phyloP scores from a whole-genome alignment of 1,139 yeast species.

The Entelexis paramagnoliae region DNA sequence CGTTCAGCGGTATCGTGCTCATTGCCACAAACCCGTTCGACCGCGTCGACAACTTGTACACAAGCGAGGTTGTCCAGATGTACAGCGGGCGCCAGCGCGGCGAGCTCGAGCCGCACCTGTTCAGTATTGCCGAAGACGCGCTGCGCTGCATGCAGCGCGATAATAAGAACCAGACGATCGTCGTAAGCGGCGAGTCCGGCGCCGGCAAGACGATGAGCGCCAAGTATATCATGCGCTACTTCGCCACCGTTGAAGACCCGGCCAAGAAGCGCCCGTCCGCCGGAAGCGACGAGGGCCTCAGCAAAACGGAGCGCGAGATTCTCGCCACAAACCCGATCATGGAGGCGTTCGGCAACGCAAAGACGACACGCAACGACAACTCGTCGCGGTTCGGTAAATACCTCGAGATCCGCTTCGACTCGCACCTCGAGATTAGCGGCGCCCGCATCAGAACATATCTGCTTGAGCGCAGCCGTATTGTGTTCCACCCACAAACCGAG shows the following conservation, averaged over 20 bases:
- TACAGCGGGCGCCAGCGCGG: constrained; percentile 90
- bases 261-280: constrained; percentile 26
- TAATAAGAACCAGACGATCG: constrained; percentile 81
- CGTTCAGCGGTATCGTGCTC: constrained; percentile 92
- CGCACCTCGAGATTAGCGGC: constrained; percentile 62
- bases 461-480: constrained; percentile 86
- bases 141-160: constrained; percentile 86
- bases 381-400: constrained; percentile 97
- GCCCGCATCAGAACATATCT: constrained; percentile 89
- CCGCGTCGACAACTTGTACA: constrained; percentile 78
- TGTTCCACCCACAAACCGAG: constrained; percentile 80
- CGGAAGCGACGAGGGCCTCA: constrained; percentile 45
- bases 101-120: constrained; percentile 90
- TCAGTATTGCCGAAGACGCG: constrained; percentile 98
- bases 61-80: constrained; percentile 85
- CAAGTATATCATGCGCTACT: constrained; percentile 92
- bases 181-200: constrained; percentile 96
- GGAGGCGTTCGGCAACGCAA: constrained; percentile 98
- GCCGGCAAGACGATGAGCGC: constrained; percentile 98
- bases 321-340: constrained; percentile 95
- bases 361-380: constrained; percentile 93
- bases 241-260: constrained; percentile 82
- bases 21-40: constrained; percentile 96
- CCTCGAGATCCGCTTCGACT: constrained; percentile 77
- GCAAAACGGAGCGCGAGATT: constrained; percentile 87